phyloP scores from a whole-genome alignment of 768 basidiomycete genomes.

The Xerocomellus dryophilus region DNA sequence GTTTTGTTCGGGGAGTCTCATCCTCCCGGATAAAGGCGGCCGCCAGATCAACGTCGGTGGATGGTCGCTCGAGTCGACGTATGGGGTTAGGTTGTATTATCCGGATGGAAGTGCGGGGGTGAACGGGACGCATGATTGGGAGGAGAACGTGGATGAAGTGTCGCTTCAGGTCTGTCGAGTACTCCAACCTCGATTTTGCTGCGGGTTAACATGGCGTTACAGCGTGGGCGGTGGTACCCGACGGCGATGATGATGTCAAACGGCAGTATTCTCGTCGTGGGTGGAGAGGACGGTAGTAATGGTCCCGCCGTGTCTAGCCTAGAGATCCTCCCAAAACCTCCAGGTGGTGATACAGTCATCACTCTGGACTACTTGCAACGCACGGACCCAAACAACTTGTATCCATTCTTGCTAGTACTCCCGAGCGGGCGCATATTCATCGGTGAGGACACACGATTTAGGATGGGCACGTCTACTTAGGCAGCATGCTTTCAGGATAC shows the following conservation, averaged over 20 bases:
- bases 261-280: slow-evolving; percentile 69
- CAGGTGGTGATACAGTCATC: slow-evolving; percentile 58
- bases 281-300: slow-evolving; percentile 73
- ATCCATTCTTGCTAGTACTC: slow-evolving; percentile 72
- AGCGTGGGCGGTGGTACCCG: slow-evolving; percentile 73
- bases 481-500: slow-evolving; percentile 46
- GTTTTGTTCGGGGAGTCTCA: slow-evolving; percentile 72
- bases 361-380: slow-evolving; percentile 64
- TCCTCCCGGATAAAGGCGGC: slow-evolving; percentile 71
- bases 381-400: slow-evolving; percentile 78
- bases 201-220: neutral
- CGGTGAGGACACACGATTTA: slow-evolving; percentile 41
- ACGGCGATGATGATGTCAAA: slow-evolving; percentile 67
- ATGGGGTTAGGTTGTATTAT: slow-evolving; percentile 68
- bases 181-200: neutral
- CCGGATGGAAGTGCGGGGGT: slow-evolving; percentile 66
- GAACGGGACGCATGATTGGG: slow-evolving; percentile 77
- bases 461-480: neutral
- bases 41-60: slow-evolving; percentile 32
- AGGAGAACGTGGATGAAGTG: slow-evolving; percentile 61
- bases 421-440: slow-evolving; percentile 70
- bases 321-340: slow-evolving; percentile 66
- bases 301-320: slow-evolving; percentile 62
- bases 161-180: slow-evolving; percentile 52
- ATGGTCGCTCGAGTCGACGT: slow-evolving; percentile 70